These are phyloP conservation scores for Termitomyces sp. DNA, from an alignment of 1,284 basidiomycete genomes.

Conservation along the genomic window DNA sequence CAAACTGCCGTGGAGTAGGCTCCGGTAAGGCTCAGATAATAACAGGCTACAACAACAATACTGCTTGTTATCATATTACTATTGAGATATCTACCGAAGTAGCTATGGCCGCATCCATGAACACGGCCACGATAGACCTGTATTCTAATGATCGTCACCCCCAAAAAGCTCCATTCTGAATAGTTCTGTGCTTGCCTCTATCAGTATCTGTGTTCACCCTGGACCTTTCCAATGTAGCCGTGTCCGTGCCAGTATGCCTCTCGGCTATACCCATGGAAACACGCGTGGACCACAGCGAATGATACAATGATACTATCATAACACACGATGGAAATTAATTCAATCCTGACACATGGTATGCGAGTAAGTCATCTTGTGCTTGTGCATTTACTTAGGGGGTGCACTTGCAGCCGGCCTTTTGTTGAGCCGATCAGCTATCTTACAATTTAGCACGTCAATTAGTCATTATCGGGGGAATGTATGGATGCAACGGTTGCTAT, in stretches of 20 bases:
- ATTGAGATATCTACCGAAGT: no score
- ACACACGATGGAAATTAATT: neutral
- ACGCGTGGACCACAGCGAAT: neutral
- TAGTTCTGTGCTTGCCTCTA: neutral
- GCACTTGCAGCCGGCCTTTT: neutral
- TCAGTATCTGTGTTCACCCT: neutral
- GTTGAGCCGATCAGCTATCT: neutral
- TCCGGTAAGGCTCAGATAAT: neutral
- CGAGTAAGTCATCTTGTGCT: neutral
- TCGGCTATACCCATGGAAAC: neutral
- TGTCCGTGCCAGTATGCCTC: neutral
- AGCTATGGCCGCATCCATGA: no score
- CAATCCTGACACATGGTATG: neutral
- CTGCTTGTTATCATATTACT: no score
- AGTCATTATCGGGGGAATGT: no score
- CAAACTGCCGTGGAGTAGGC: constrained; percentile 18
- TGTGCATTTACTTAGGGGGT: no score
- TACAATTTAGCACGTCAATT: no score
- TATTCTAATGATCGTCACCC: no score
- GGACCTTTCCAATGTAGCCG: neutral
- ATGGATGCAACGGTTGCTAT: no score
- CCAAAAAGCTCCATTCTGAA: neutral
- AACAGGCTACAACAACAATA: constrained; percentile 4
- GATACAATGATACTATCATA: neutral
- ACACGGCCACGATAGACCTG: no score